A percentile compares a stretch with the other conserved stretches of the same genome.
Conservation (phyloP, 2,329 filamentous ascomycete genomes). For the Fusarium chlamydosporum region DNA sequence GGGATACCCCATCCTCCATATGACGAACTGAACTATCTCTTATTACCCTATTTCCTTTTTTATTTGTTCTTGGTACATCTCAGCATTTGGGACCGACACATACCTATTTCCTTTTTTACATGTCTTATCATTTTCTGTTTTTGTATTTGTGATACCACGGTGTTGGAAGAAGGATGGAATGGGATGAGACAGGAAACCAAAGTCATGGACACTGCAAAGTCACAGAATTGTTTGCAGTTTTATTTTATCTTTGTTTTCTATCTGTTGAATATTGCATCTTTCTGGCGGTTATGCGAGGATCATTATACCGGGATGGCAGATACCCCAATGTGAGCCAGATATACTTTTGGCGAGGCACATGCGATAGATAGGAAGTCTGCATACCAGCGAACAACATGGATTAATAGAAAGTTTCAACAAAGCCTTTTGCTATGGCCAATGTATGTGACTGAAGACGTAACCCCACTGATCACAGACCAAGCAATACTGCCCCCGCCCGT, state of each 20-base stretch:
- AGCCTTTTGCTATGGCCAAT: not conserved
- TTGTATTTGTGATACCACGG: conserved; percentile 50
- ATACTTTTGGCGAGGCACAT: conserved; percentile 20
- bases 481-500: not conserved
- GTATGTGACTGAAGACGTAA: not conserved
- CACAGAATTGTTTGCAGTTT: conserved; percentile 32
- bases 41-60: conserved; percentile 30
- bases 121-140: conserved; percentile 35
- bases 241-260: conserved; percentile 25
- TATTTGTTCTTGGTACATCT: conserved; percentile 25
- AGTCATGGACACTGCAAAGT: conserved; percentile 23
- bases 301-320: conserved; percentile 44
- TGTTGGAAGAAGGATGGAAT: conserved; percentile 46
- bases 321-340: conserved; percentile 39
- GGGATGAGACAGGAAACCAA: conserved; percentile 35
- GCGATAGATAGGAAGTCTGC: conserved; percentile 35
- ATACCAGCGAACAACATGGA: conserved; percentile 25
- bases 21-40: conserved; percentile 45
- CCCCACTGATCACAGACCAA: not conserved
- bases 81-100: conserved; percentile 30
- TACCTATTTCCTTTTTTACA: conserved; percentile 28
- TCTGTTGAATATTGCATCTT: conserved; percentile 42
- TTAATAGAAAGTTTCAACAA: conserved; percentile 42
- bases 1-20: conserved; percentile 44
- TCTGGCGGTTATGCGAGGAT: conserved; percentile 32